Conservation (phyloP, 345 rosid genomes). For the Gossypium raimondii region DNA sequence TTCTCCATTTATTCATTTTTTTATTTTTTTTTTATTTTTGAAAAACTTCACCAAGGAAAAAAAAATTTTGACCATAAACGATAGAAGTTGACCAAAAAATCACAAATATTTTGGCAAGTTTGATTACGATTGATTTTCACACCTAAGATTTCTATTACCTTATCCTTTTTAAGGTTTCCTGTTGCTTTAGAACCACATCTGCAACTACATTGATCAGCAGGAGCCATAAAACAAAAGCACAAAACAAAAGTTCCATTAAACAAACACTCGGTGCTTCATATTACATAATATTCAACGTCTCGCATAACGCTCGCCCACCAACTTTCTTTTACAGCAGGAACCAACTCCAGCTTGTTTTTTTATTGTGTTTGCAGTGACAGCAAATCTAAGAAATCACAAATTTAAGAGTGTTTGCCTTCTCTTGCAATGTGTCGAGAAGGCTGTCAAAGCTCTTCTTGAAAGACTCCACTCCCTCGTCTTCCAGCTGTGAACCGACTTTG, state of each 20-base stretch:
- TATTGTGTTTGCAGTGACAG: constrained; percentile 13
- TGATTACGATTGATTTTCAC: too few relatives aligned
- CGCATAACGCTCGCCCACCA: constrained; percentile 8
- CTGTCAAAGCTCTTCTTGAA: constrained; percentile 96
- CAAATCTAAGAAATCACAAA: constrained; percentile 7
- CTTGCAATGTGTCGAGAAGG: constrained; percentile 85
- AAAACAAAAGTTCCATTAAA: neutral
- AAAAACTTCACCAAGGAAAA: too few relatives aligned
- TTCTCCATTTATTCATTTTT: too few relatives aligned
- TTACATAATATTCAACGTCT: constrained; percentile 20
- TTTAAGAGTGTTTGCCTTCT: constrained; percentile 90
- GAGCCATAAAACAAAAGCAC: neutral
- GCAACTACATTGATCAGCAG: neutral
- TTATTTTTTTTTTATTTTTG: too few relatives aligned
- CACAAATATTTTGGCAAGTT: too few relatives aligned
- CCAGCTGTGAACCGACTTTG: constrained; percentile 75
- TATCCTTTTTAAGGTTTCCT: too few relatives aligned
- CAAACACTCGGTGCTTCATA: constrained; percentile 14
- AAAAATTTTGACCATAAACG: too few relatives aligned
- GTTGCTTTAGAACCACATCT: neutral
- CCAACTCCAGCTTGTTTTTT: constrained; percentile 28
- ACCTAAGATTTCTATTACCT: too few relatives aligned
- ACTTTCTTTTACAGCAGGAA: constrained; percentile 20
- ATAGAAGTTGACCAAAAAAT: too few relatives aligned
- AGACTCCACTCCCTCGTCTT: constrained; percentile 82